These are phyloP conservation scores for Pachysandra terminalis DNA, from an alignment of 164 flowering plant species.

Conservation along the genomic window DNA sequence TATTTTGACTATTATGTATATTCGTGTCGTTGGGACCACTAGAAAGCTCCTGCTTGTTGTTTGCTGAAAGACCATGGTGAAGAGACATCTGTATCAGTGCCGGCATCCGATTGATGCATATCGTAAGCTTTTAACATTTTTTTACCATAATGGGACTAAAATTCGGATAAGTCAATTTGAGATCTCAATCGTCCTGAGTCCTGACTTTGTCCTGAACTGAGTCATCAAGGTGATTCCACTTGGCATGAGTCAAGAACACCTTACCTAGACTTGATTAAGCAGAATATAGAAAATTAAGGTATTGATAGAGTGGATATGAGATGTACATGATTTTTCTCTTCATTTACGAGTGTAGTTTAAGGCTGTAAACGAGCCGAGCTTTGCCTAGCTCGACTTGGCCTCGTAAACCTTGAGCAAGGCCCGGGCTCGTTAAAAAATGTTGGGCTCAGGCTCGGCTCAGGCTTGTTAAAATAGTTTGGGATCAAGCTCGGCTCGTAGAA, in stretches of 20 bases:
- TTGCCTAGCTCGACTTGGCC: no score
- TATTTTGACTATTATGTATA: background rate
- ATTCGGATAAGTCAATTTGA: background rate
- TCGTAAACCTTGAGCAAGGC: no score
- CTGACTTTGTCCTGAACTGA: background rate
- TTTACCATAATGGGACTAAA: no score
- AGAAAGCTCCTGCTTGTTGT: background rate
- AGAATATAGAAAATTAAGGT: background rate
- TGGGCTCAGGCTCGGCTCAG: no score
- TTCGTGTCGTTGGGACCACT: background rate
- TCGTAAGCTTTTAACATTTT: conserved; percentile 29
- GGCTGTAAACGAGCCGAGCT: no score
- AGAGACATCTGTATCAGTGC: conserved; percentile 22
- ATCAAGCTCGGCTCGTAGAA: no score
- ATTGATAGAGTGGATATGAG: background rate
- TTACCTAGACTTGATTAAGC: background rate
- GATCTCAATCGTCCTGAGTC: no score
- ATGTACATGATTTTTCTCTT: no score
- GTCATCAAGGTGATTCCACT: background rate
- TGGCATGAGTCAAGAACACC: background rate
- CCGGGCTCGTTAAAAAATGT: no score
- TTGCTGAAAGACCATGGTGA: conserved; percentile 19
- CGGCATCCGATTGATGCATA: conserved; percentile 36
- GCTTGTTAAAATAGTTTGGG: no score
- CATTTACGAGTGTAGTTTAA: background rate